Base-by-base conservation (phyloP, 1,284 basidiomycete genomes). In the Pisolithus thermaeus region DNA sequence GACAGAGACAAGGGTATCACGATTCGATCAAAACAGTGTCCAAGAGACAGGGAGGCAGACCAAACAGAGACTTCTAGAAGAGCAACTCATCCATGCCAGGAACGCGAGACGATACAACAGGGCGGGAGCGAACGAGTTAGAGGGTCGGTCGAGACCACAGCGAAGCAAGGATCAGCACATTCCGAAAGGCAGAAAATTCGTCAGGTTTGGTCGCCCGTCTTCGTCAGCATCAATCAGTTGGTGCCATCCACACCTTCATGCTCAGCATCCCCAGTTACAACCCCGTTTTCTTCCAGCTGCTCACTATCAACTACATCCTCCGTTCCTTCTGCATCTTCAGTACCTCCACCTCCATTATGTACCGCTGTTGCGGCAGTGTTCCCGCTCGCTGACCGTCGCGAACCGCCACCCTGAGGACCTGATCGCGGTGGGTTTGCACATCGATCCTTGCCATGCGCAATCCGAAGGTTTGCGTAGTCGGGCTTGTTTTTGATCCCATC, bases 391-490 rank as follows among this genome's bases (percentile, higher is more conserved):
- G 73, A 64, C 46, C 75, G 69, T 46, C 74, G 65, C 46, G 60
- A 59, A 32, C 73, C 72, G 1, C 75, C 81, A 49, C 85, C 86
- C 63, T 87, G 86, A 16, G 85, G 84, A 28, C 87, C 87, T 14
- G 86, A 84, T 41, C 88, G 79, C n/a, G 89, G 88, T 35, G 88
- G 86, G 69, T 92, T 92, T 32, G 92, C 94, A 69, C 94, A 97
- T 36, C 94, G 82, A 68, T 97, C 94, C 70, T 97, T 97, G 57
- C 94, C 94, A 70, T 94, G 92, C 4, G 92, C 86, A 55, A 95
- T 87, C 36, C 90, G 85, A 54, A 94, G 71, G 67, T 83, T 84
- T 25, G 81, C 77, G 64, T 94, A 94, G 66, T 92, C 90, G 5
- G 87, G 78, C 66, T 89, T 89, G 63, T 78, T 80, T 79, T 95